Evolutionary conservation across 2,329 filamentous ascomycete species (phyloP).

Genomic region (Cordyceps cateniannulata): DNA sequence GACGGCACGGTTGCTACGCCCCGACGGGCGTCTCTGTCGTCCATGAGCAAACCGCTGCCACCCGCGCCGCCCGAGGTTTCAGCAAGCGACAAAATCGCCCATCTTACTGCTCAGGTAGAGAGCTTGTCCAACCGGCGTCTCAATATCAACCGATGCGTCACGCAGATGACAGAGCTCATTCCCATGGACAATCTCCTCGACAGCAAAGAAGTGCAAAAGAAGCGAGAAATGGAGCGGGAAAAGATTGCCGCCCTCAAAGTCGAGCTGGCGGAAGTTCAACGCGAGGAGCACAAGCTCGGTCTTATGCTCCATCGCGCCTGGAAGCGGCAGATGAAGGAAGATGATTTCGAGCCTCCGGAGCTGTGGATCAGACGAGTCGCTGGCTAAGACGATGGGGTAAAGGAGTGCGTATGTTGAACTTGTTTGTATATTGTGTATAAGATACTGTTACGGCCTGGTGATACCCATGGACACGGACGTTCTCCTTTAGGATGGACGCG

Average conservation of each 20-base stretch:
- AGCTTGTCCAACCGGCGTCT: conserved; percentile 59
- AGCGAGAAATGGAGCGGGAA: conserved; percentile 50
- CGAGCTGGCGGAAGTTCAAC: conserved; percentile 66
- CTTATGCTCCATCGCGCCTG: conserved; percentile 67
- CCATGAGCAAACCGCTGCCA: conserved; percentile 53
- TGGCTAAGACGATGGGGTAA: conserved; percentile 30
- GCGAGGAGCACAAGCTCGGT: conserved; percentile 73
- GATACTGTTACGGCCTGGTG: neutral
- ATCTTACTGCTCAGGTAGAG: conserved; percentile 59
- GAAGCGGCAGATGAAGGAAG: conserved; percentile 65
- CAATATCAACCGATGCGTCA: conserved; percentile 67
- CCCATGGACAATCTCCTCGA: conserved; percentile 63
- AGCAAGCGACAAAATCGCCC: conserved; percentile 57
- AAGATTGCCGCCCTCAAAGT: conserved; percentile 60
- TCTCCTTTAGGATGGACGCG: neutral
- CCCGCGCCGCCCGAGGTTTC: conserved; percentile 54
- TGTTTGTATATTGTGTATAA: conserved; percentile 5
- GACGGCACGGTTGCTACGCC: neutral
- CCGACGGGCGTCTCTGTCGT: conserved; percentile 24
- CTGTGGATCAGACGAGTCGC: conserved; percentile 78
- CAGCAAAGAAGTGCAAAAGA: conserved; percentile 54
- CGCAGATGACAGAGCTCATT: conserved; percentile 73
- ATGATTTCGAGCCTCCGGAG: conserved; percentile 57
- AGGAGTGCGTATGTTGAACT: neutral
- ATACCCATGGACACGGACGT: neutral